phyloP scores from a whole-genome alignment of 2,329 filamentous ascomycete genomes.

The Byssochlamys sp. region DNA sequence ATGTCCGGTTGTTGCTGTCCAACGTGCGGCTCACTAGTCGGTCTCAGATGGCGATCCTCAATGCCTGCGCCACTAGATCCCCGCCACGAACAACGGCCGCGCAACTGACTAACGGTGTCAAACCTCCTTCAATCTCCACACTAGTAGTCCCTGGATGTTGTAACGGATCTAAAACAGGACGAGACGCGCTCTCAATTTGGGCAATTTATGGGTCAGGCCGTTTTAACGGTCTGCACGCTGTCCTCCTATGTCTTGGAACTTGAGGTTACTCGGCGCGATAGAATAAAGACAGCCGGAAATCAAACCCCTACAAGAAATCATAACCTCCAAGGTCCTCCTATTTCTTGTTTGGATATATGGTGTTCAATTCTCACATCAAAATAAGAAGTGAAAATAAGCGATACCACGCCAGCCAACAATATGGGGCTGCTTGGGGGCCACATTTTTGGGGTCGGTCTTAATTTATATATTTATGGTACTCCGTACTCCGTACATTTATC shows the following conservation, averaged over 20 bases:
- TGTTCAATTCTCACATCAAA: too few species aligned
- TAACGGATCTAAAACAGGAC: neutral
- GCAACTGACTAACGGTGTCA: neutral
- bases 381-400: too few species aligned
- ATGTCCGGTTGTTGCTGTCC: neutral
- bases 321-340: too few species aligned
- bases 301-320: too few species aligned
- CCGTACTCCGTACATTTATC: too few species aligned
- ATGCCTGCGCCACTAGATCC: neutral
- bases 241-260: neutral
- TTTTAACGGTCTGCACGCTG: neutral
- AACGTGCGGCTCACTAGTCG: neutral
- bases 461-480: too few species aligned
- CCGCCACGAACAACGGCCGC: neutral
- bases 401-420: too few species aligned
- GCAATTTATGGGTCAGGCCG: neutral
- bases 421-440: too few species aligned
- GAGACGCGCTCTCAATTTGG: neutral
- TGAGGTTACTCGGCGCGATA: too few species aligned
- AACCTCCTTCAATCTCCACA: slow-evolving; percentile 1
- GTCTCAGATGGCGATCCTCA: neutral
- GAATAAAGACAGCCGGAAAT: too few species aligned
- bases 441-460: too few species aligned
- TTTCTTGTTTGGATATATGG: too few species aligned
- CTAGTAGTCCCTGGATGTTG: neutral